Base-by-base conservation (phyloP, 768 basidiomycete species). In the Mycena sanguinolenta region DNA sequence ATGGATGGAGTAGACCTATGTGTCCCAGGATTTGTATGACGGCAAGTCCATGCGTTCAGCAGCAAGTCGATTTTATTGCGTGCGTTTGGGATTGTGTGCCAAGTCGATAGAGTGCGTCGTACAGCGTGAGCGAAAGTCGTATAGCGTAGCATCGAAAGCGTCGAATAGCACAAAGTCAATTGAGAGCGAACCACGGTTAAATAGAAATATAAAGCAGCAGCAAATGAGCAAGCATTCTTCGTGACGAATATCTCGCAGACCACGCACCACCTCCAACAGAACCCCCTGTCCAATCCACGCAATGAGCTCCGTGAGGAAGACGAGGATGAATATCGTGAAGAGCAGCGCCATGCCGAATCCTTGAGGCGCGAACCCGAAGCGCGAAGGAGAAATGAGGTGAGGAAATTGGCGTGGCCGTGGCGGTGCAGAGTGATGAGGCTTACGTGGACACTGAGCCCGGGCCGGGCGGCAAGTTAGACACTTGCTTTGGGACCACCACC, bases 321-420 rank as follows among this genome's bases (percentile, higher is more conserved):
- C 94, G 62, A 96, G 87, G 21, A 86, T 79, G 77, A 98, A 95
- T 70, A 97, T 93, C 28, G 93, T 88, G 64, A 96, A 75, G 49
- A 96, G 89, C 65, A 97, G 88, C 71, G 93, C 88, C 94, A 95
- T 95, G n/a, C n/a, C n/a, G n/a, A n/a, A n/a, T n/a, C n/a, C n/a
- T 46, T 46, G 4, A 4, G 21, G 21, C 44, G 44, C 44, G 3
- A 4, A 54, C 69, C 25, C 27, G 38, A 55, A 17, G 44, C 49
- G 52, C 23, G 34, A 39, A 50, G 28, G 61, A 34, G 32, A 52
- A 39, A 14, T 7, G 16, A 39, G 13, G 13, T 10, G 16, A 14
- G 13, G 39, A 38, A 39, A 39, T 39, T 10, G 39, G 39, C 39
- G 39, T 39, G 39, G 39, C n/a, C n/a, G n/a, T n/a, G n/a, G n/a